A percentile compares a stretch with the other conserved stretches of the same genome.
These are phyloP conservation scores for Sugiyamaella neomexicana DNA, from an alignment of 1,139 yeast genomes.

Conservation along the genomic window DNA sequence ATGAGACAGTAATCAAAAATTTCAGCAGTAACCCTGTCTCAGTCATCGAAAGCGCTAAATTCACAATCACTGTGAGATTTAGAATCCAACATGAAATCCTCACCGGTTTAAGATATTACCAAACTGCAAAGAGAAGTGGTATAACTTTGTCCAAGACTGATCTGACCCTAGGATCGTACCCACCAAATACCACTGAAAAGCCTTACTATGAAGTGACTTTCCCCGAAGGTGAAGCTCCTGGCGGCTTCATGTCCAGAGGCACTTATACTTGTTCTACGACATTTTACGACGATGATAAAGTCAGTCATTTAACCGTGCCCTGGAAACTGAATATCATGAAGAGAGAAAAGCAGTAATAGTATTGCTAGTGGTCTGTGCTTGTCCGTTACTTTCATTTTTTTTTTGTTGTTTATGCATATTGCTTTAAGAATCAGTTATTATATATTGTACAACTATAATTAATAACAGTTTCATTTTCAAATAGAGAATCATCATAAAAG, in stretches of 20 bases:
- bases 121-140: slow-evolving; percentile 82
- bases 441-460: not conserved
- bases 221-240: slow-evolving; percentile 90
- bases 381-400: not conserved
- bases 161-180: slow-evolving; percentile 87
- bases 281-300: slow-evolving; percentile 85
- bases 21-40: slow-evolving; percentile 61
- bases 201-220: slow-evolving; percentile 73
- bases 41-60: slow-evolving; percentile 76
- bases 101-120: slow-evolving; percentile 86
- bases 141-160: slow-evolving; percentile 83
- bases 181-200: slow-evolving; percentile 82
- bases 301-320: slow-evolving; percentile 69
- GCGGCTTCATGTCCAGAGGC: slow-evolving; percentile 87
- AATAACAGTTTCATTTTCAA: not conserved
- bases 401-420: not conserved
- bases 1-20: slow-evolving; percentile 39
- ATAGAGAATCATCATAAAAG: not conserved
- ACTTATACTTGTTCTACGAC: slow-evolving; percentile 76
- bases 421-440: not conserved
- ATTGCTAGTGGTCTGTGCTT: not conserved
- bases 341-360: slow-evolving; percentile 22
- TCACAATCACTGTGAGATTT: slow-evolving; percentile 72
- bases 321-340: slow-evolving; percentile 85
- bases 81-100: slow-evolving; percentile 88